A percentile compares a stretch with the other conserved stretches of the same genome.
These are phyloP conservation scores for Euphorbia tirucalli DNA, from an alignment of 345 rosid genomes.

Conservation along the genomic window DNA sequence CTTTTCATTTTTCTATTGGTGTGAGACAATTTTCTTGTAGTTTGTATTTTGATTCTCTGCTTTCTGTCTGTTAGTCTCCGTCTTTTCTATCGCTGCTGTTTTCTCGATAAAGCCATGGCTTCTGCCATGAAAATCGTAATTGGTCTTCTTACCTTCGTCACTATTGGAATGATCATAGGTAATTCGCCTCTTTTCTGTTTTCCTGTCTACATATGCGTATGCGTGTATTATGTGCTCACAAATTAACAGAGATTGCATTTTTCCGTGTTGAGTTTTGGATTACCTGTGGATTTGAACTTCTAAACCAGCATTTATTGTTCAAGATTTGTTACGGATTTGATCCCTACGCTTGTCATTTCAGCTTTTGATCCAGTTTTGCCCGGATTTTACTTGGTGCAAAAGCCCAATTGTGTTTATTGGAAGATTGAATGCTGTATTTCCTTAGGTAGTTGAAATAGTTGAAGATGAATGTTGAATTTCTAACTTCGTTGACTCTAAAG, in stretches of 20 bases:
- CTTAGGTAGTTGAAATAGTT: neutral
- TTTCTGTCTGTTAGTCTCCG: neutral
- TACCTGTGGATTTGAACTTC: neutral
- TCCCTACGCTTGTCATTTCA: neutral
- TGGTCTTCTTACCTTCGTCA: constrained; percentile 82
- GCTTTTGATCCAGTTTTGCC: neutral
- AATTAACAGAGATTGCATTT: neutral
- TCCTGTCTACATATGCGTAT: neutral
- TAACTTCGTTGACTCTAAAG: neutral
- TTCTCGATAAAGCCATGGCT: constrained; percentile 40
- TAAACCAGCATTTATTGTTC: neutral
- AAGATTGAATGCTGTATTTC: neutral
- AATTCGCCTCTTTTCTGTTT: neutral
- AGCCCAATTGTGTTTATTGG: neutral
- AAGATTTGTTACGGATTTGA: neutral
- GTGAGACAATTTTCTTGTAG: neutral
- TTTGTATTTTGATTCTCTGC: neutral
- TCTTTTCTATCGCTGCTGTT: neutral
- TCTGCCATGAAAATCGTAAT: constrained; percentile 66
- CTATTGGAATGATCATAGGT: constrained; percentile 92
- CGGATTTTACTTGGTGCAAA: neutral
- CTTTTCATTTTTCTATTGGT: neutral
- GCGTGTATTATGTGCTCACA: too few species aligned
- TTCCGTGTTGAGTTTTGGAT: neutral
- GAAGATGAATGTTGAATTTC: neutral